A percentile compares a stretch with the other conserved stretches of the same genome.
These are phyloP conservation scores for Podospora bellae-mahoneyi DNA, from an alignment of 495 filamentous ascomycete species.

Conservation along the genomic window DNA sequence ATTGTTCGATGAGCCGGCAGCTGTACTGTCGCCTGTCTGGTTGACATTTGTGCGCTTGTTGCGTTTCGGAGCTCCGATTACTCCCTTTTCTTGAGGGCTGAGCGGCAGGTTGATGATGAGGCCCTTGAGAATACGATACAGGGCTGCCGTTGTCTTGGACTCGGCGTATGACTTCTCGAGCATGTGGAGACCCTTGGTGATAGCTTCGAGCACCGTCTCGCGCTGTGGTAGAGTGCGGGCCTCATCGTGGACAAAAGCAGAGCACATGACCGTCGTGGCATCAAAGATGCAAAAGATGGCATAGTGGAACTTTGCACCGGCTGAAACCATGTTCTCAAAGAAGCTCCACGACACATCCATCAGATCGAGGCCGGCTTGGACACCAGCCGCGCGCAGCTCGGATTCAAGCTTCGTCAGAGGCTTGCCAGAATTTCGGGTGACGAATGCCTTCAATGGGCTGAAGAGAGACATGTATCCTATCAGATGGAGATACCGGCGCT, in stretches of 20 bases:
- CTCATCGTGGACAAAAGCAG: constrained; percentile 50
- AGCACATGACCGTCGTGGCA: constrained; percentile 48
- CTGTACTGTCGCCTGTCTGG: not conserved
- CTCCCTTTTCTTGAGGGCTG: constrained; percentile 23
- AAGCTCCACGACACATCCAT: constrained; percentile 41
- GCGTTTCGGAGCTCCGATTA: constrained; percentile 27
- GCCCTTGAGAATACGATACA: constrained; percentile 32
- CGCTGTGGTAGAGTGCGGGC: constrained; percentile 40
- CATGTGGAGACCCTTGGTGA: constrained; percentile 39
- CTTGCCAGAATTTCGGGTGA: constrained; percentile 35
- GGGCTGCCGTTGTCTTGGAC: constrained; percentile 29
- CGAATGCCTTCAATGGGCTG: constrained; percentile 42
- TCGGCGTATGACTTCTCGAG: constrained; percentile 33
- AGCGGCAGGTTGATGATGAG: constrained; percentile 28
- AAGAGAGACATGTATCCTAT: constrained; percentile 48
- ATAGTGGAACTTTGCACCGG: constrained; percentile 49
- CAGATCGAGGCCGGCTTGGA: constrained; percentile 42
- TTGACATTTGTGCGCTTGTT: constrained; percentile 1
- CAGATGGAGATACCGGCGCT: constrained; percentile 49
- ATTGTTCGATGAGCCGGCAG: not conserved
- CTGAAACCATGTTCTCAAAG: constrained; percentile 42
- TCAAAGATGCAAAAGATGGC: constrained; percentile 54
- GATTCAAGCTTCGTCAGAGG: constrained; percentile 30
- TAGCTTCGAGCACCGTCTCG: constrained; percentile 39
- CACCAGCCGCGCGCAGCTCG: constrained; percentile 34